phyloP scores from a whole-genome alignment of 768 basidiomycete genomes.

The Trametes elegans region DNA sequence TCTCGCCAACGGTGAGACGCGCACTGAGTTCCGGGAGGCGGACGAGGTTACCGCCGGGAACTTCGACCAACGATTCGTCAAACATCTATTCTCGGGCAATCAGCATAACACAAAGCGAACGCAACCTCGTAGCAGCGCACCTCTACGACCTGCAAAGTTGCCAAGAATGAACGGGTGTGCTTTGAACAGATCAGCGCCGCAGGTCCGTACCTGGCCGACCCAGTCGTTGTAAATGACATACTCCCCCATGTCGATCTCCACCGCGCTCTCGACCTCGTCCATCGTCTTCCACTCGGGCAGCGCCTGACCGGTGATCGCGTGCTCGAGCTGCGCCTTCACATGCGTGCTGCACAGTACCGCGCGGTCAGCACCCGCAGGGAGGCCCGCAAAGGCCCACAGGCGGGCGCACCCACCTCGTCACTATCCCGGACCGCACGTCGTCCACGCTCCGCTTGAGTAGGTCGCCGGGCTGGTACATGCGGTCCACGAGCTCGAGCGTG shows the following conservation, averaged over 20 bases:
- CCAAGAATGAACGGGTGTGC: slow-evolving; percentile 3
- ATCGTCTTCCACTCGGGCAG: slow-evolving; percentile 63
- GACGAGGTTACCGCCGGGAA: slow-evolving; percentile 61
- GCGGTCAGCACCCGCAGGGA: neutral
- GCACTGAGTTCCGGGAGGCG: slow-evolving; percentile 77
- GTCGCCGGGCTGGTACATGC: slow-evolving; percentile 76
- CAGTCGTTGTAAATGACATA: slow-evolving; percentile 82
- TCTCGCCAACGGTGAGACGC: slow-evolving; percentile 71
- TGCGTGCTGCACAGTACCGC: slow-evolving; percentile 35
- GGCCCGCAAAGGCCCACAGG: neutral
- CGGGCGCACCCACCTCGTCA: slow-evolving; percentile 38
- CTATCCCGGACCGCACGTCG: slow-evolving; percentile 73
- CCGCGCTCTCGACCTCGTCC: slow-evolving; percentile 54
- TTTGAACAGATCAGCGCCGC: slow-evolving; percentile 10
- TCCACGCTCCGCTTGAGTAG: slow-evolving; percentile 77
- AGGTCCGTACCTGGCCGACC: slow-evolving; percentile 73
- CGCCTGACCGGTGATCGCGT: slow-evolving; percentile 63
- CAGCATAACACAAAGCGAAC: slow-evolving; percentile 1
- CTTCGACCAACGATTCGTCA: slow-evolving; percentile 76
- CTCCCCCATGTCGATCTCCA: slow-evolving; percentile 72
- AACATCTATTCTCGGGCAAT: slow-evolving; percentile 49
- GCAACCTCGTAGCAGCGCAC: slow-evolving; percentile 35
- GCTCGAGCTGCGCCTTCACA: slow-evolving; percentile 66
- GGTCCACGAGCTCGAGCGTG: slow-evolving; percentile 68
- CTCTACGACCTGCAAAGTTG: slow-evolving; percentile 63